Conservation (phyloP, 176 grass and related monocot species). For the Oryza meyeriana region DNA sequence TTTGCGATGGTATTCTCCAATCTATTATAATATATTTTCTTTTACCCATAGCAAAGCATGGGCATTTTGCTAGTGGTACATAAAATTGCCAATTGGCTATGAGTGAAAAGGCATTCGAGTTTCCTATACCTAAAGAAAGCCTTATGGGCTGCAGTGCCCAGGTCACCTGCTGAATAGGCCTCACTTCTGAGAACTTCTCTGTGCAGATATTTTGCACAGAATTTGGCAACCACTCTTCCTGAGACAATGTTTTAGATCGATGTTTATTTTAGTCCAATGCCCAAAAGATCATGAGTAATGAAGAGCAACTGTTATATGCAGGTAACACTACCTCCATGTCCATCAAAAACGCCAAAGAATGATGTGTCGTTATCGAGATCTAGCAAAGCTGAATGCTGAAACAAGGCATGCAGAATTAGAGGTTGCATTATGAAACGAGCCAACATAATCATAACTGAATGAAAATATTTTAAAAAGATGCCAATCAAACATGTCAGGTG, state of each 20-base stretch:
- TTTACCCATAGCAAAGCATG: no score
- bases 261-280: neutral
- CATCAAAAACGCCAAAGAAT: slow-evolving; percentile 96
- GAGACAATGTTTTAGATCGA: slow-evolving; percentile 29
- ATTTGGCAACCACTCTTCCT: slow-evolving; percentile 95
- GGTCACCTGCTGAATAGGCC: slow-evolving; percentile 64
- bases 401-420: slow-evolving; percentile 32
- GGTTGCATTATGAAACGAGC: neutral
- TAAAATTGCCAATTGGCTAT: neutral
- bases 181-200: slow-evolving; percentile 74
- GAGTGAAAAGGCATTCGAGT: neutral
- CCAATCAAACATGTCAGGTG: neutral
- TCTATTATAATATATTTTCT: no score
- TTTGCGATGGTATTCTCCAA: no score
- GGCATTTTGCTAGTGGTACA: no score
- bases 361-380: slow-evolving; percentile 68
- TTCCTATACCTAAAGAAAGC: slow-evolving; percentile 84
- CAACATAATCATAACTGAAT: neutral
- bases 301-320: neutral
- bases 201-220: slow-evolving; percentile 90
- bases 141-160: slow-evolving; percentile 55
- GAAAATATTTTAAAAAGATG: neutral
- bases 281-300: neutral
- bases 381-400: slow-evolving; percentile 81
- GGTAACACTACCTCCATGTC: slow-evolving; percentile 76